Conservation (phyloP, 208 protist species). For the Trypanosoma grayi region DNA sequence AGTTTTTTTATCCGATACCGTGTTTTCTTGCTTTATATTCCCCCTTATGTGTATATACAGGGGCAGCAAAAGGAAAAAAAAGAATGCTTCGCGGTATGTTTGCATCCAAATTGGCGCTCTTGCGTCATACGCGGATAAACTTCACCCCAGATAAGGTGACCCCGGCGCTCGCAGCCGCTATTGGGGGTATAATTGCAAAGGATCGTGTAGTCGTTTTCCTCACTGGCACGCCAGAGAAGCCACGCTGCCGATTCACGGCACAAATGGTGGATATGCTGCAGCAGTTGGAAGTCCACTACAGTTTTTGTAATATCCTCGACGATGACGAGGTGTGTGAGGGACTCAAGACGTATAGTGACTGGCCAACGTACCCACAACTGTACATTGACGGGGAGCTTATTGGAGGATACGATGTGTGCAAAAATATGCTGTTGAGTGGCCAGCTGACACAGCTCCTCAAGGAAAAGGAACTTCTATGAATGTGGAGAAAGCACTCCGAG, state of each 20-base stretch:
- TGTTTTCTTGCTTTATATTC: not conserved
- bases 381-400: slow-evolving; percentile 91
- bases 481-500: not conserved
- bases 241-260: slow-evolving; percentile 88
- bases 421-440: slow-evolving; percentile 78
- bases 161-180: slow-evolving; percentile 51
- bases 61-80: not conserved
- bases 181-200: slow-evolving; percentile 68
- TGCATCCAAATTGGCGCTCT: not conserved
- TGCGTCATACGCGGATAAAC: slow-evolving; percentile 27
- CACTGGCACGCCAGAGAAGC: slow-evolving; percentile 82
- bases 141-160: slow-evolving; percentile 45
- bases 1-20: slow-evolving; percentile 14
- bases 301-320: slow-evolving; percentile 87
- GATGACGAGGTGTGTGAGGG: slow-evolving; percentile 89
- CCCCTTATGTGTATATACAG: not conserved
- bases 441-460: slow-evolving; percentile 68
- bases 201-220: slow-evolving; percentile 88
- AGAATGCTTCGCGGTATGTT: slow-evolving; percentile 31
- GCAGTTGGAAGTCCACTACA: slow-evolving; percentile 74
- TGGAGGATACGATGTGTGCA: slow-evolving; percentile 89
- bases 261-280: slow-evolving; percentile 79
- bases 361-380: slow-evolving; percentile 93
- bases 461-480: slow-evolving; percentile 72
- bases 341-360: slow-evolving; percentile 90